Conservation (phyloP, 495 filamentous ascomycete genomes). For the Aspergillus nanangensis region DNA sequence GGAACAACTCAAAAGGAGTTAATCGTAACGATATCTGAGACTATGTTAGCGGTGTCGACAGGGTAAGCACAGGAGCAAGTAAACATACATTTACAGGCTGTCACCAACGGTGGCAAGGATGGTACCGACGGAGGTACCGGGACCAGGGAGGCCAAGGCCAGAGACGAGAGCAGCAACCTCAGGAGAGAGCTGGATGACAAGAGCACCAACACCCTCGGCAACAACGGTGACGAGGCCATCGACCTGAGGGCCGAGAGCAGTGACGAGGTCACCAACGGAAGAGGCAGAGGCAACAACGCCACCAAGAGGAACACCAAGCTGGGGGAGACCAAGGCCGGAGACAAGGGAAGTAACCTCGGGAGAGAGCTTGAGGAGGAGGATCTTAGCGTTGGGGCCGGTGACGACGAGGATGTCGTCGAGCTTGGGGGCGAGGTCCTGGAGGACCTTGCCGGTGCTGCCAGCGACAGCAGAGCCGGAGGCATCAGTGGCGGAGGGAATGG, state of each 20-base stretch:
- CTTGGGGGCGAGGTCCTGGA: slow-evolving; percentile 7
- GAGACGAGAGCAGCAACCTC: slow-evolving; percentile 11
- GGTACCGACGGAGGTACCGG: slow-evolving; percentile 6
- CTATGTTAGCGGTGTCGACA: too few species aligned
- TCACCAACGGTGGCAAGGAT: slow-evolving; percentile 7
- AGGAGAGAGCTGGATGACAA: slow-evolving; percentile 14
- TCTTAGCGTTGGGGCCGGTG: slow-evolving; percentile 23
- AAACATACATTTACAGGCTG: slow-evolving; percentile 5
- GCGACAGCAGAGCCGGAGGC: background rate
- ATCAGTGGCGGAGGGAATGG: background rate
- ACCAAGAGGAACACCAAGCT: slow-evolving; percentile 17
- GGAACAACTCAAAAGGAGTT: too few species aligned
- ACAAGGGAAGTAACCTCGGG: slow-evolving; percentile 29
- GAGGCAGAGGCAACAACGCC: slow-evolving; percentile 18
- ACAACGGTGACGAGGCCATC: slow-evolving; percentile 25
- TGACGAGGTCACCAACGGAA: slow-evolving; percentile 26
- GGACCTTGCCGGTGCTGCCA: slow-evolving; percentile 7
- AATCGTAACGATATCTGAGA: too few species aligned
- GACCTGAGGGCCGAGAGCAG: slow-evolving; percentile 23
- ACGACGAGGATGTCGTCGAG: slow-evolving; percentile 13
- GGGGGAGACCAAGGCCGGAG: slow-evolving; percentile 26
- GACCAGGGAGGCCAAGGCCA: slow-evolving; percentile 11
- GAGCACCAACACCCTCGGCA: slow-evolving; percentile 15
- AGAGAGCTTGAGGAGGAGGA: slow-evolving; percentile 29
- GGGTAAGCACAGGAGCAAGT: too few species aligned